Evolutionary conservation across 371 early-diverging fungal species (phyloP).

Genomic region (Mucor plumbeus): DNA sequence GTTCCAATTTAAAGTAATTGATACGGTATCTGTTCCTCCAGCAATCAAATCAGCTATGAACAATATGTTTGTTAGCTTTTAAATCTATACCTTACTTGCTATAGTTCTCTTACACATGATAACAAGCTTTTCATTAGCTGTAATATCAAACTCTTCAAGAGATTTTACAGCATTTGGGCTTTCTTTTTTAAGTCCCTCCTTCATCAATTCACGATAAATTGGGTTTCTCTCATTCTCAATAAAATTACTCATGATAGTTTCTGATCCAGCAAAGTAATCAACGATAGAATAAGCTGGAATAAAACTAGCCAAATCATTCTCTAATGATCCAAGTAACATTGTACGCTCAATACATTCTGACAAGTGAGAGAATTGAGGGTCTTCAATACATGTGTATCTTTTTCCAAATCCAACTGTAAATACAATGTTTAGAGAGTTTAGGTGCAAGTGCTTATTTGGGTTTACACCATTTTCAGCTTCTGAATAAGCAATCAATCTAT

Average conservation of each 20-base stretch:
- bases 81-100: neutral
- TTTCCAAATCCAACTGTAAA: slow-evolving; percentile 3
- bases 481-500: neutral
- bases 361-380: slow-evolving; percentile 13
- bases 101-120: slow-evolving; percentile 3
- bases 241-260: slow-evolving; percentile 2
- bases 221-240: slow-evolving; percentile 10
- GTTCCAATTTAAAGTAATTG: slow-evolving; percentile 13
- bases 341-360: neutral
- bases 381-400: slow-evolving; percentile 6
- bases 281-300: slow-evolving; percentile 14
- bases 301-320: slow-evolving; percentile 19
- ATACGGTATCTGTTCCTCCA: slow-evolving; percentile 24
- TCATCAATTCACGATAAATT: neutral
- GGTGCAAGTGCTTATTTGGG: slow-evolving; percentile 8
- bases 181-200: slow-evolving; percentile 6
- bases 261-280: slow-evolving; percentile 1
- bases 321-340: slow-evolving; percentile 12
- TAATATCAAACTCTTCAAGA: neutral
- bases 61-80: neutral
- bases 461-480: neutral
- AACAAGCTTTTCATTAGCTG: slow-evolving; percentile 16
- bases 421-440: slow-evolving; percentile 22
- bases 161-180: slow-evolving; percentile 4
- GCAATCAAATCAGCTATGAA: slow-evolving; percentile 24